Evolutionary conservation across 1,284 basidiomycete genomes (phyloP), one percentile per base, ranked within the genome.

Genomic region (Rhodotorula sp.): DNA sequence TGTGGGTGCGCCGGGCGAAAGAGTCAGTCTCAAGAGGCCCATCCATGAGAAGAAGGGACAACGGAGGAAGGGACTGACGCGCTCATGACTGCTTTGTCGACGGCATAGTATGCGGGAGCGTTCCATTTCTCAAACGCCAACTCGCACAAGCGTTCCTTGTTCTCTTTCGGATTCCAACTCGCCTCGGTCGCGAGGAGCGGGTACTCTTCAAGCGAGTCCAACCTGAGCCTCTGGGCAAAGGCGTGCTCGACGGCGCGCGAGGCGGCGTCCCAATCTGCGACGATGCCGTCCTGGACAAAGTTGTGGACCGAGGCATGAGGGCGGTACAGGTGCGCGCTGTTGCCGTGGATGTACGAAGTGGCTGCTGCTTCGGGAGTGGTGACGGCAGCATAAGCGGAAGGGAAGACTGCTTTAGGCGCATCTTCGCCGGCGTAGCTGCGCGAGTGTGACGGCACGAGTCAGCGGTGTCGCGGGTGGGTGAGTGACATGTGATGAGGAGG

Each of bases 121-220:
- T 91, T 84, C 77, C 97, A 94, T 72, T 95, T 90, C 82, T 99
- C 96, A 79, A 99, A 99, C 83, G 95, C 93, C 68, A 99, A 89
- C 82, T 99, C 93, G 20, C 93, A 91, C 88, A 98, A 90, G 62
- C 88, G 86, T 82, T 98, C 94, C 60, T 95, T 84, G 78, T 95
- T 93, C 29, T 88, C 88, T 44, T 88, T 84, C 0, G 93, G 91
- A 79, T 97, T 98, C 94, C 95, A 99, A 7, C 95, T 89, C 3
- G 95, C 91, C 80, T 99, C 96, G 1, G 96, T 98, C 30, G 95
- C 86, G 64, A 99, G 86, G 49, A 98, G 82, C 2, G 96, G 96
- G 78, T 97, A 95, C 77, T 98, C 93, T 14, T 87, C 82, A 29
- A 82, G 69, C n/a, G 60, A 68, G 17, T 59, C 58, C 37, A 78